Evolutionary conservation across 306 rosid species (phyloP), one percentile per base, ranked within the genome.

Genomic region (Fragaria iinumae): DNA sequence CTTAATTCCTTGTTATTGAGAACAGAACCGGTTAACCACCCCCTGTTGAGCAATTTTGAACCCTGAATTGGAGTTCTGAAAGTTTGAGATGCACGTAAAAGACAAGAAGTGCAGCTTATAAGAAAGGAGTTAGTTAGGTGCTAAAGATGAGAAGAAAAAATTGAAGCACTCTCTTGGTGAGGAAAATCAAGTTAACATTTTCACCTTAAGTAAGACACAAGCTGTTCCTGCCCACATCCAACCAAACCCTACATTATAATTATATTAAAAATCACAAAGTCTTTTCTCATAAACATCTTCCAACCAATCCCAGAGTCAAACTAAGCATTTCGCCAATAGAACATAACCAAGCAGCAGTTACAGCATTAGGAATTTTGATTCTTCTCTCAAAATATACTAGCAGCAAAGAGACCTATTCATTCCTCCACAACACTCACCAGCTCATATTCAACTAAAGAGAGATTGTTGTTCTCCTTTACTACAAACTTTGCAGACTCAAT

Each of bases 391-490:
- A 27, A 70, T 69, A 76, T 74, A 67, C 65, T 73, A 76, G 64
- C 69, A 27, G 39, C 73, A 76, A 53, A 18, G 72, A 43, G 52
- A 45, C 8, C 62, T 13, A 17, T 39, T 83, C 88, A 84, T 21
- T 85, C 91, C 11, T 82, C 86, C 41, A 68, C 80, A 38, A 89
- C 86, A 72, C 71, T 89, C 76, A 89, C 89, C 64, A 87, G 82
- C 67, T 89, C 91, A 73, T 85, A 89, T 57, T 87, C 91, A 34
- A 89, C 81, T 65, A 84, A 39, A 29, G 93, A 89, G 9, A 87
- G 88, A 73, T 89, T 89, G 89, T 87, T 87, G 60, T 89, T 89
- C 81, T 89, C 88, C 82, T 87, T 87, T 68, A 85, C 87, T 2
- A 38, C 77, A 52, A 87, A 89, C 14, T 80, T 11, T 23, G 87